phyloP scores from a whole-genome alignment of 805 yeast species.

The Wickerhamiella galacta region DNA sequence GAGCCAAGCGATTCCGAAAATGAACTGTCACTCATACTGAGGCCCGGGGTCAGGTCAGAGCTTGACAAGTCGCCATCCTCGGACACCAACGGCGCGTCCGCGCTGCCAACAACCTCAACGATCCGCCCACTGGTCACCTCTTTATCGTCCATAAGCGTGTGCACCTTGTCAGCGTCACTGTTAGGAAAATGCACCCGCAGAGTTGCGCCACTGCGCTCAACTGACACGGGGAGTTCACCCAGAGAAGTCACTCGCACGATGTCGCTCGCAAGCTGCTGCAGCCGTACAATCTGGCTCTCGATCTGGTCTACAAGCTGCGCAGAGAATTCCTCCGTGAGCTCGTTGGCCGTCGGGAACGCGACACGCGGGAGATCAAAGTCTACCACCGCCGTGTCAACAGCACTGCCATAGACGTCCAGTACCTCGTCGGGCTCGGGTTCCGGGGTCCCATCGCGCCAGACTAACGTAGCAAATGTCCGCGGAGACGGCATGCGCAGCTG shows the following conservation, averaged over 20 bases:
- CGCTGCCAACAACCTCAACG: conserved; percentile 9
- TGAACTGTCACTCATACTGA: conserved; percentile 2
- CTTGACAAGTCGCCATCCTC: background rate
- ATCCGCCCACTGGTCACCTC: conserved; percentile 45
- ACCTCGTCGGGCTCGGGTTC: too few relatives aligned
- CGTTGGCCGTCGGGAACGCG: conserved; percentile 26
- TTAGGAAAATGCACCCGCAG: conserved; percentile 53
- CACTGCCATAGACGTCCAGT: too few relatives aligned
- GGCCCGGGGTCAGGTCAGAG: conserved; percentile 2
- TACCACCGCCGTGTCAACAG: conserved; percentile 26
- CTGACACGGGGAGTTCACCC: conserved; percentile 49
- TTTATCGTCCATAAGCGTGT: conserved; percentile 37
- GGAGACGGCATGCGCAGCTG: too few relatives aligned
- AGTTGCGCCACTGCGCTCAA: conserved; percentile 24
- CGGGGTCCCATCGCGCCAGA: too few relatives aligned
- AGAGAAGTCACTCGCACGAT: conserved; percentile 33
- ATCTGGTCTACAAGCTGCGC: conserved; percentile 25
- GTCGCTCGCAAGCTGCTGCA: conserved; percentile 28
- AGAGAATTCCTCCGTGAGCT: conserved; percentile 30
- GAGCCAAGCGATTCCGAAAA: background rate
- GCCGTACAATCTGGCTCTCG: conserved; percentile 14
- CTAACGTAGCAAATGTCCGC: too few relatives aligned
- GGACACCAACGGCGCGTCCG: background rate
- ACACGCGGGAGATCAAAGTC: conserved; percentile 38
- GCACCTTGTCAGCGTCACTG: conserved; percentile 42